Conservation (phyloP, 345 rosid species). For the Physaria fendleri region DNA sequence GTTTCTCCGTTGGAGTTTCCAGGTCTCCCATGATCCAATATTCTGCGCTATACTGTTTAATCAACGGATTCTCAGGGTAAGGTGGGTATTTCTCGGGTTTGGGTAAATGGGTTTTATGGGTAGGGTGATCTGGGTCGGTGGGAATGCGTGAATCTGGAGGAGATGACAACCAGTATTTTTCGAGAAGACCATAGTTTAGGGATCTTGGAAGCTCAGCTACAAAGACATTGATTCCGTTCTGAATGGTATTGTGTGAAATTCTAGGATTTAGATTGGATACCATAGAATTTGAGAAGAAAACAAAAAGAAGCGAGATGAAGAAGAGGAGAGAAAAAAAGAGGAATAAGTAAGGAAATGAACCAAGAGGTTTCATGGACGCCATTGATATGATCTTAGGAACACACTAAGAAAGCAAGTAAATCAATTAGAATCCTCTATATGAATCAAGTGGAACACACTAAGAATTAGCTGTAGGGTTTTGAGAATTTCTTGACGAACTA, state of each 20-base stretch:
- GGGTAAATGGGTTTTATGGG: constrained; percentile 19
- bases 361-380: constrained; percentile 20
- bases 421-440: too few species aligned
- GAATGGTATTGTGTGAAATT: constrained; percentile 10
- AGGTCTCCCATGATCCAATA: constrained; percentile 89
- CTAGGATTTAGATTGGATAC: neutral
- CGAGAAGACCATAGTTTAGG: constrained; percentile 71
- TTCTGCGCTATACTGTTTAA: constrained; percentile 97
- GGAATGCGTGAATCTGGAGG: constrained; percentile 62
- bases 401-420: too few species aligned
- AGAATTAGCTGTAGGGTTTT: too few species aligned
- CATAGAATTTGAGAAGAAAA: constrained; percentile 32
- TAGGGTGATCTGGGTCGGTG: constrained; percentile 63
- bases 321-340: constrained; percentile 34
- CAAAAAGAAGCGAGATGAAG: constrained; percentile 30
- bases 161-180: constrained; percentile 57
- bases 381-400: constrained; percentile 27
- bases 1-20: constrained; percentile 50
- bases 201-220: constrained; percentile 83
- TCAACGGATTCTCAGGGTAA: constrained; percentile 74
- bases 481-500: too few species aligned
- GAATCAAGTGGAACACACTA: too few species aligned
- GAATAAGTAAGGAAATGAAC: constrained; percentile 35
- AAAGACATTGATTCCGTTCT: constrained; percentile 53
- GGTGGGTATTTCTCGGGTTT: constrained; percentile 39